Evolutionary conservation across 2,329 filamentous ascomycete species (phyloP).

Genomic region (Penicillium griseofulvum): DNA sequence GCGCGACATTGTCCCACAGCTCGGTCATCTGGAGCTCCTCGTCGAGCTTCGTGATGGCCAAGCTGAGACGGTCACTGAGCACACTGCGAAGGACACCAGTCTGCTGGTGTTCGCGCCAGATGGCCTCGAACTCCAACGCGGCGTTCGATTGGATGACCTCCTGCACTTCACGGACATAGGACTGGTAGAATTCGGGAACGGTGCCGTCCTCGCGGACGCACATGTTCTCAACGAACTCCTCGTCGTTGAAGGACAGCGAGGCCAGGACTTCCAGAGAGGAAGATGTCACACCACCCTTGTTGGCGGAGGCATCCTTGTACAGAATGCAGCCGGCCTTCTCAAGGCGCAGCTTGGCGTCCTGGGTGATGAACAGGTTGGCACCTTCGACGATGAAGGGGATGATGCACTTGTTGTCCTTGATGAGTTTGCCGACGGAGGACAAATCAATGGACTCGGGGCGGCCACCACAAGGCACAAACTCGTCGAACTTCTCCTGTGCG

Average conservation of each 20-base stretch:
- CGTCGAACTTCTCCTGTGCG: conserved; percentile 71
- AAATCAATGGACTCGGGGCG: conserved; percentile 96
- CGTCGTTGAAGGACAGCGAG: conserved; percentile 89
- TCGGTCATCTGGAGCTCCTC: conserved; percentile 94
- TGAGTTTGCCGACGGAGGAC: conserved; percentile 79
- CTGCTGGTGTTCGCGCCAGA: conserved; percentile 89
- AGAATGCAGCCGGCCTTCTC: conserved; percentile 93
- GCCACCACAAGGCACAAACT: conserved; percentile 93
- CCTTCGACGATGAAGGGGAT: conserved; percentile 97
- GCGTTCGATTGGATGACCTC: conserved; percentile 88
- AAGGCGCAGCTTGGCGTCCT: conserved; percentile 92
- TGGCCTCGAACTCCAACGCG: conserved; percentile 90
- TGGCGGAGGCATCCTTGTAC: conserved; percentile 96
- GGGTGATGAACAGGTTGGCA: conserved; percentile 97
- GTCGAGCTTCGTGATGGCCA: conserved; percentile 93
- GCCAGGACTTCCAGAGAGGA: conserved; percentile 95
- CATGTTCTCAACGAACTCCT: conserved; percentile 88
- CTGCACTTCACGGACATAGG: conserved; percentile 90
- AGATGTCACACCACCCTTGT: conserved; percentile 97
- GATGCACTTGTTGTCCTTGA: conserved; percentile 79
- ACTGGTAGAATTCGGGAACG: conserved; percentile 84
- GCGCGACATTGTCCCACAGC: conserved; percentile 78
- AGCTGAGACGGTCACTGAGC: conserved; percentile 85
- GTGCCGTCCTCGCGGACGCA: conserved; percentile 75
- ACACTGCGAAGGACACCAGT: conserved; percentile 77